Evolutionary conservation across 2,329 filamentous ascomycete species (phyloP).

Genomic region (Sclerotinia spermophila): DNA sequence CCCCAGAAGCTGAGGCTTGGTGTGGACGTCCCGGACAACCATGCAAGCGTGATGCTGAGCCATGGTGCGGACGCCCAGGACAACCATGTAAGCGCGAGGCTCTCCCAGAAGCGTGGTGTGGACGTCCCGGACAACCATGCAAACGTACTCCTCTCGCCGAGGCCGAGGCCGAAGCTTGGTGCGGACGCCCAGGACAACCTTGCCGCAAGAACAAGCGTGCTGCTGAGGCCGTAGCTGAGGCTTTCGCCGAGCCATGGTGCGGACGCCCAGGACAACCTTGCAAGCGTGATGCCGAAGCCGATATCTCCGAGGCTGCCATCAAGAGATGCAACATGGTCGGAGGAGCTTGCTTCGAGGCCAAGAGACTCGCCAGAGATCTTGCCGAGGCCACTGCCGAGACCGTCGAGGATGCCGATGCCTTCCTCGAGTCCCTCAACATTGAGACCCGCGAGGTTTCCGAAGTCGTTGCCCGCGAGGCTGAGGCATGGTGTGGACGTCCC

Average conservation of each 20-base stretch:
- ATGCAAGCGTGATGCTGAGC: slow-evolving; percentile 17
- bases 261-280: slow-evolving; percentile 15
- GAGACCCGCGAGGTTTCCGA: slow-evolving; percentile 20
- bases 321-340: slow-evolving; percentile 21
- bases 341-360: slow-evolving; percentile 21
- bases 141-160: slow-evolving; percentile 21
- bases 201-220: slow-evolving; percentile 13
- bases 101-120: slow-evolving; percentile 26
- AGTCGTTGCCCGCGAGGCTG: slow-evolving; percentile 17
- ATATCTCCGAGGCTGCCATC: slow-evolving; percentile 11
- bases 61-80: slow-evolving; percentile 13
- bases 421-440: slow-evolving; percentile 7
- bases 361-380: slow-evolving; percentile 20
- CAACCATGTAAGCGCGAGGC: slow-evolving; percentile 17
- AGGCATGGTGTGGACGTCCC: slow-evolving; percentile 13
- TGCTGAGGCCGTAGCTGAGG: slow-evolving; percentile 7
- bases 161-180: slow-evolving; percentile 1
- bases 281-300: slow-evolving; percentile 17
- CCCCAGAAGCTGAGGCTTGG: neutral
- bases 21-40: slow-evolving; percentile 15
- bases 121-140: slow-evolving; percentile 18
- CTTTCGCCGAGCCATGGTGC: neutral
- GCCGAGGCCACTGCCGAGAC: slow-evolving; percentile 13
- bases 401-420: neutral
- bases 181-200: slow-evolving; percentile 14